Percentiles rank a stretch among this genome's conserved stretches.
Evolutionary conservation across 1,284 basidiomycete species (phyloP).

Genomic region (Leccinum variabile): DNA sequence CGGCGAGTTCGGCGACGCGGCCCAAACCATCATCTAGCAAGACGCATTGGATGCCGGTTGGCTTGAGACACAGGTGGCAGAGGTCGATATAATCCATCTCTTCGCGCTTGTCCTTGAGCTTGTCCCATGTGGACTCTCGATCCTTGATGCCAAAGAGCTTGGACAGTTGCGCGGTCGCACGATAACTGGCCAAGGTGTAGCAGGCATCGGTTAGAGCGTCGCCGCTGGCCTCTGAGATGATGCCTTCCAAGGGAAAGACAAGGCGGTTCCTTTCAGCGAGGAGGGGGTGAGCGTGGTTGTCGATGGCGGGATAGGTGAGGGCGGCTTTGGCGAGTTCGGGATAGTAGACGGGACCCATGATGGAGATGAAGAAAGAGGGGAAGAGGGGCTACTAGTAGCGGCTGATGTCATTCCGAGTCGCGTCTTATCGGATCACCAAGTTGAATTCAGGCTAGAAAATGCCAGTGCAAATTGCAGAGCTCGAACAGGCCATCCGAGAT

Average conservation of each 20-base stretch:
- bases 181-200: slow-evolving; percentile 57
- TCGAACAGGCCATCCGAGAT: slow-evolving; percentile 60
- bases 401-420: neutral
- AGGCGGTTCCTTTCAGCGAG: slow-evolving; percentile 48
- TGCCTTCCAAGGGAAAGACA: slow-evolving; percentile 54
- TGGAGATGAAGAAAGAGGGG: slow-evolving; percentile 4
- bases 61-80: slow-evolving; percentile 53
- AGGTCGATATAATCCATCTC: slow-evolving; percentile 52
- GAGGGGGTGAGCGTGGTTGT: slow-evolving; percentile 77
- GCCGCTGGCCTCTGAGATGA: slow-evolving; percentile 64
- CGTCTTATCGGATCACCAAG: slow-evolving; percentile 14
- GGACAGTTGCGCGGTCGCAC: slow-evolving; percentile 55
- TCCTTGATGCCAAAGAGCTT: slow-evolving; percentile 44
- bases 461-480: slow-evolving; percentile 55
- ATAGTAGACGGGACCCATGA: slow-evolving; percentile 33
- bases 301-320: slow-evolving; percentile 52
- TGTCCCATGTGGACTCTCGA: slow-evolving; percentile 53
- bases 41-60: slow-evolving; percentile 59
- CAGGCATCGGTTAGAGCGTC: slow-evolving; percentile 51
- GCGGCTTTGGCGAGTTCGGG: slow-evolving; percentile 33
- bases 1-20: slow-evolving; percentile 46
- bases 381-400: neutral
- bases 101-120: slow-evolving; percentile 48
- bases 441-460: slow-evolving; percentile 37
- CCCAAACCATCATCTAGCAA: slow-evolving; percentile 72